Base-by-base conservation (phyloP, 306 rosid genomes). In the Datisca glomerata region DNA sequence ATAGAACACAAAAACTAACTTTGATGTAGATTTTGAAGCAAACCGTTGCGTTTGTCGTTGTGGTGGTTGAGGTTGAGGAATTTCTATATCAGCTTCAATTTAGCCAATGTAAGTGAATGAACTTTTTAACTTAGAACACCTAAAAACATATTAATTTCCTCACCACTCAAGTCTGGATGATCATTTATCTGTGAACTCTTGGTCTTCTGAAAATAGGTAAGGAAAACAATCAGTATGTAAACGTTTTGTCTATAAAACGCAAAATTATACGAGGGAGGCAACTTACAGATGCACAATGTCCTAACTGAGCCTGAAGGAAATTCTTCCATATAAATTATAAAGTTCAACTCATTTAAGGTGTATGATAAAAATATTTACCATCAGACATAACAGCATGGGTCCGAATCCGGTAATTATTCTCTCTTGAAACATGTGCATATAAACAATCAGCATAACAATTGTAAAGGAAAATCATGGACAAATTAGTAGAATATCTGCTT, bases 241-340 rank as follows among this genome's bases (percentile, higher is more conserved):
- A 49, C n/a, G 31, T 37, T 39, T 16, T 31, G 48, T 38, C 13
- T n/a, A 41, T 9, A 32, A 43, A 61, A 11, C 42, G 38, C 49
- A 48, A 28, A 11, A 21, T 27, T 23, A 28, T 44, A 44, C 16
- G 48, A 15, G 24, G 41, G 34, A 28, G 6, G 32, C 17, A 42
- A 39, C 95, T 76, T 59, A 89, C 97, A 53, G 47, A 54, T 20
- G n/a, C n/a, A n/a, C n/a, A n/a, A n/a, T n/a, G n/a, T n/a, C n/a
- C n/a, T n/a, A n/a, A n/a, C n/a, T n/a, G n/a, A n/a, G n/a, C n/a
- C n/a, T n/a, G n/a, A n/a, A n/a, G n/a, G n/a, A n/a, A n/a, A n/a
- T n/a, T n/a, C n/a, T n/a, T n/a, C n/a, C n/a, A n/a, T n/a, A n/a
- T n/a, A n/a, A n/a, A n/a, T n/a, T n/a, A n/a, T n/a, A n/a, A n/a